Evolutionary conservation across 192 early-diverging fungal species (phyloP), one percentile per base, ranked within the genome.

Genomic region (Allomyces macrogynus): DNA sequence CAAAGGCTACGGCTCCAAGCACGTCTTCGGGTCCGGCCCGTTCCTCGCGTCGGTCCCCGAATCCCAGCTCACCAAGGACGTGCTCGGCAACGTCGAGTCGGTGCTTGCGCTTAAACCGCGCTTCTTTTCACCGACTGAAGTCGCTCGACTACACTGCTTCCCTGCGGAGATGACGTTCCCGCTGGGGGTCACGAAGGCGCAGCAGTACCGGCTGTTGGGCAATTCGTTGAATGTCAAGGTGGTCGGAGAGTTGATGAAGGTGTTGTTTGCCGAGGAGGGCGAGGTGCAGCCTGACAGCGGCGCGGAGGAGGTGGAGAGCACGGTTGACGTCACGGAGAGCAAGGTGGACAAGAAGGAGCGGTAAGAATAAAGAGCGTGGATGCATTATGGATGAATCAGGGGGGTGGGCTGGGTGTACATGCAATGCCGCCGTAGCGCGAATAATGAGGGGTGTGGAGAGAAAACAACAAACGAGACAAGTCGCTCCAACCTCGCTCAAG

Each of bases 151-250:
- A 22, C 87, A 89, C 86, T 85, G 89, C n/a, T 90, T 90, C 64
- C 87, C 87, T 9, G 66, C 71, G 5, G 70, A 73, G 10, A 87
- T 97, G 60, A 68, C 70, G n/a, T 92, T 95, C 57, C 92, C 92
- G 0, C 69, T 63, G 4, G 67, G 64, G 5, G 82, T 84, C 16
- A 85, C 78, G 1, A 64, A 80, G 18, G 84, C 81, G 65, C 95
- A 97, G 69, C 71, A 77, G 61, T 95, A 91, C 67, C 74, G 84
- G n/a, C 77, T 92, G 40, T 72, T 97, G 12, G 95, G 95, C 2
- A 97, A 97, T 68, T 90, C 87, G 40, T 78, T 97, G 22, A 97
- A 87, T 66, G 86, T 90, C 60, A 80, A 75, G 61, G 84, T 95
- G 1, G 89, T 95, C 0, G 75, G 85, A 0, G 76, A 83, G 63